Evolutionary conservation across 768 basidiomycete genomes (phyloP).

Genomic region (Lanmaoa rubissima): DNA sequence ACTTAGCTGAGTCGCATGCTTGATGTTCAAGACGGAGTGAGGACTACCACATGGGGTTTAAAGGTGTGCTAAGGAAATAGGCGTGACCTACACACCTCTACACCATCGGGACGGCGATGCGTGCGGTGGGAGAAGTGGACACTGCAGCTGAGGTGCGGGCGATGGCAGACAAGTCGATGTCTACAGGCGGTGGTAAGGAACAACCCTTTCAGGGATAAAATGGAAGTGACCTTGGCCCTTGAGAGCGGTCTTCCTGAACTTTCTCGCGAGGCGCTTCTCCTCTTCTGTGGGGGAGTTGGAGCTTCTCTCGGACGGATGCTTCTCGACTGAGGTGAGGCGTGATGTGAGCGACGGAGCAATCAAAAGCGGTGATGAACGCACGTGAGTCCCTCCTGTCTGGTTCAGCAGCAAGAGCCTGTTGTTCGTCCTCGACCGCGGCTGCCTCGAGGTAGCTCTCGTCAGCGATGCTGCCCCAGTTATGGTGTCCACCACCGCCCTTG

Average conservation of each 20-base stretch:
- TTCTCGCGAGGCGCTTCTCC: slow-evolving; percentile 59
- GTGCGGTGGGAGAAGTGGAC: slow-evolving; percentile 47
- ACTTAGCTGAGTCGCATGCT: background rate
- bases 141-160: slow-evolving; percentile 80
- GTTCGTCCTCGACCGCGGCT: slow-evolving; percentile 58
- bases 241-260: slow-evolving; percentile 73
- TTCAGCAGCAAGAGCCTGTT: slow-evolving; percentile 41
- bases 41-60: background rate
- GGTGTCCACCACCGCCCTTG: slow-evolving; percentile 76
- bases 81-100: slow-evolving; percentile 15
- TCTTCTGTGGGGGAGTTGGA: slow-evolving; percentile 54
- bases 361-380: slow-evolving; percentile 6
- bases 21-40: background rate
- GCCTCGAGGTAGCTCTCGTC: slow-evolving; percentile 63
- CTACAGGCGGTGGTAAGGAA: slow-evolving; percentile 12
- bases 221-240: slow-evolving; percentile 50
- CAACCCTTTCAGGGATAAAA: background rate
- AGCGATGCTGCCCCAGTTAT: slow-evolving; percentile 81
- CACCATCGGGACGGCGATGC: slow-evolving; percentile 12
- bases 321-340: slow-evolving; percentile 14
- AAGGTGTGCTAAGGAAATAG: background rate
- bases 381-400: slow-evolving; percentile 19
- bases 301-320: slow-evolving; percentile 36
- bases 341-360: slow-evolving; percentile 7
- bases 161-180: slow-evolving; percentile 70